Conservation (phyloP, 1,284 basidiomycete genomes). For the Sphagnurus paluster region DNA sequence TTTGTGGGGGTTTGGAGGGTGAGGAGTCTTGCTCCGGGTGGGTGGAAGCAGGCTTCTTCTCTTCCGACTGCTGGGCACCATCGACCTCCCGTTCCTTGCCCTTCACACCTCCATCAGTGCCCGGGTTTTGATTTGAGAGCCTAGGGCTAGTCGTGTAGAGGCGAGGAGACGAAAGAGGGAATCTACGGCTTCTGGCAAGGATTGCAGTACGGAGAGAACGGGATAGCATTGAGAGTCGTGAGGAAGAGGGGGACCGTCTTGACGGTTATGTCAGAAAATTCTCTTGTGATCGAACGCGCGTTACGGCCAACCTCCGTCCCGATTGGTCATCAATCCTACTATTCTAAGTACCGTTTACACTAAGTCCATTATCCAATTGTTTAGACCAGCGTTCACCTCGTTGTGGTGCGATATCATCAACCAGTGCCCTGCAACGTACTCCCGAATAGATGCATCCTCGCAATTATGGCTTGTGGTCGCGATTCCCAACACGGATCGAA, state of each 20-base stretch:
- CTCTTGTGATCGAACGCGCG: constrained; percentile 12
- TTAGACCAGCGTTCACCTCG: constrained; percentile 27
- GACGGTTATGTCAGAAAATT: constrained; percentile 6
- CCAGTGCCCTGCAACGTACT: constrained; percentile 20
- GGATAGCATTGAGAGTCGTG: constrained; percentile 34
- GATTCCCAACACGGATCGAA: constrained; percentile 17
- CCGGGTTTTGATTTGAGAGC: constrained; percentile 22
- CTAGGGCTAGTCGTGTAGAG: constrained; percentile 16
- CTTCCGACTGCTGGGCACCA: constrained; percentile 16
- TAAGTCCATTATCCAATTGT: constrained; percentile 32
- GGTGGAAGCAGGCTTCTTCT: constrained; percentile 9
- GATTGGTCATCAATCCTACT: neutral
- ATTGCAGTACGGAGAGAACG: constrained; percentile 34
- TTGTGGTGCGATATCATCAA: constrained; percentile 22
- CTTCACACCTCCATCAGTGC: constrained; percentile 27
- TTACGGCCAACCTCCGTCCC: constrained; percentile 10
- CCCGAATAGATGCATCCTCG: constrained; percentile 14
- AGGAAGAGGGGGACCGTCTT: constrained; percentile 7
- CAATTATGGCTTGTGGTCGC: constrained; percentile 17
- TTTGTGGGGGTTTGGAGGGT: constrained; percentile 23
- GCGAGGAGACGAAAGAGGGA: constrained; percentile 11
- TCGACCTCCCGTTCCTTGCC: constrained; percentile 42
- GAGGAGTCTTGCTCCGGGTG: constrained; percentile 9
- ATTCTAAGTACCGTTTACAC: too few species aligned
- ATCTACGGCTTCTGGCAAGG: constrained; percentile 25